Evolutionary conservation across 2,329 filamentous ascomycete species (phyloP).

Genomic region (Allantophomopsis cytisporea): DNA sequence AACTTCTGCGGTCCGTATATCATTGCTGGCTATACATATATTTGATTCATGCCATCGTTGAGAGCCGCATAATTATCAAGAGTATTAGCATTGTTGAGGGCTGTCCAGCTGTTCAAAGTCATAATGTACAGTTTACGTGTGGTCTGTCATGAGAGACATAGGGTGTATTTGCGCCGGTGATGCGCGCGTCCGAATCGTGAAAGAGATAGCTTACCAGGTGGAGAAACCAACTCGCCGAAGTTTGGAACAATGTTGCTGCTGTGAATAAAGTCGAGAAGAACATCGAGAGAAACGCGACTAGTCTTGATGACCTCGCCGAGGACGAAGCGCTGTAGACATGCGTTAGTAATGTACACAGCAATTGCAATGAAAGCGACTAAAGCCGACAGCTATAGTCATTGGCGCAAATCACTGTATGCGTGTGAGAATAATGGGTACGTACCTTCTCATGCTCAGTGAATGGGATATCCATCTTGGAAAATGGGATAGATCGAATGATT

Average conservation of each 20-base stretch:
- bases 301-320: constrained; percentile 34
- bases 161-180: too few species aligned
- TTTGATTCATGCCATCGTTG: not conserved
- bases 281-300: constrained; percentile 22
- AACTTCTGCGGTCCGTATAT: not conserved
- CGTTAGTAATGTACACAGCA: not conserved
- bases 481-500: too few species aligned
- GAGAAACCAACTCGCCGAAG: constrained; percentile 31
- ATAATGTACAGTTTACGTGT: too few species aligned
- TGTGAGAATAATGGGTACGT: not conserved
- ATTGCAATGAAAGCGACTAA: too few species aligned
- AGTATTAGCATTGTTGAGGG: not conserved
- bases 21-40: not conserved
- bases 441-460: not conserved
- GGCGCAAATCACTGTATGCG: not conserved
- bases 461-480: too few species aligned
- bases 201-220: constrained; percentile 22
- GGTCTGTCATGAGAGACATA: too few species aligned
- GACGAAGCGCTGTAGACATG: constrained; percentile 16
- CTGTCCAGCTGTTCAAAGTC: not conserved
- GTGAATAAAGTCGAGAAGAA: constrained; percentile 27
- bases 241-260: constrained; percentile 25
- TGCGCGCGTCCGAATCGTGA: not conserved
- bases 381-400: not conserved
- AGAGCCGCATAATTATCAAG: not conserved